Percentiles rank a stretch among this genome's conserved stretches.
These are phyloP conservation scores for Lichtheimia ornata DNA, from an alignment of 371 early-diverging fungal genomes.

Conservation along the genomic window DNA sequence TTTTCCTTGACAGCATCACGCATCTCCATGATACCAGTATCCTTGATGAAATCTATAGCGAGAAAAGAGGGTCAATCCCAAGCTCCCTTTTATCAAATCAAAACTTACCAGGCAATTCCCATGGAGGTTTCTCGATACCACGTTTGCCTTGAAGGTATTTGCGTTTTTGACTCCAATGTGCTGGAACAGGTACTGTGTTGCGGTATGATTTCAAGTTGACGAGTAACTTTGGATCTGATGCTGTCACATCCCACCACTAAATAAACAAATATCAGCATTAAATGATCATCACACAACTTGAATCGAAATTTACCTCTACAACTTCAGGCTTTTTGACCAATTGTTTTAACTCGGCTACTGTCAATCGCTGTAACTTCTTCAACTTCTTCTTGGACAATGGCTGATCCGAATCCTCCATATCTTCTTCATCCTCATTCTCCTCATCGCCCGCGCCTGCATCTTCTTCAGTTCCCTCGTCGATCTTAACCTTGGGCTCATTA, in stretches of 20 bases:
- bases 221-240: conserved; percentile 88
- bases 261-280: not conserved
- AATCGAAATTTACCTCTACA: conserved; percentile 73
- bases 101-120: conserved; percentile 82
- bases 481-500: not conserved
- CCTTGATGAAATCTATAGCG: conserved; percentile 86
- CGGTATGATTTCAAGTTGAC: conserved; percentile 87
- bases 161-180: conserved; percentile 96
- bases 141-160: conserved; percentile 95
- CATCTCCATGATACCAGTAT: conserved; percentile 97
- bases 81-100: not conserved
- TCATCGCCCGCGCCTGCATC: conserved; percentile 8
- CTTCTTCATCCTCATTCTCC: conserved; percentile 24
- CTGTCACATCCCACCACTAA: conserved; percentile 92
- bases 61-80: not conserved
- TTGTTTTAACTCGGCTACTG: conserved; percentile 93
- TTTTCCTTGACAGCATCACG: conserved; percentile 88
- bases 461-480: conserved; percentile 43
- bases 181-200: conserved; percentile 95
- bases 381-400: conserved; percentile 44
- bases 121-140: conserved; percentile 94
- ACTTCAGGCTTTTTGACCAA: conserved; percentile 90
- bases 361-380: conserved; percentile 45
- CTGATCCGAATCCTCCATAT: conserved; percentile 49
- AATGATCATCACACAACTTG: not conserved